Evolutionary conservation across 768 basidiomycete genomes (phyloP).

Genomic region (Lactarius deliciosus): DNA sequence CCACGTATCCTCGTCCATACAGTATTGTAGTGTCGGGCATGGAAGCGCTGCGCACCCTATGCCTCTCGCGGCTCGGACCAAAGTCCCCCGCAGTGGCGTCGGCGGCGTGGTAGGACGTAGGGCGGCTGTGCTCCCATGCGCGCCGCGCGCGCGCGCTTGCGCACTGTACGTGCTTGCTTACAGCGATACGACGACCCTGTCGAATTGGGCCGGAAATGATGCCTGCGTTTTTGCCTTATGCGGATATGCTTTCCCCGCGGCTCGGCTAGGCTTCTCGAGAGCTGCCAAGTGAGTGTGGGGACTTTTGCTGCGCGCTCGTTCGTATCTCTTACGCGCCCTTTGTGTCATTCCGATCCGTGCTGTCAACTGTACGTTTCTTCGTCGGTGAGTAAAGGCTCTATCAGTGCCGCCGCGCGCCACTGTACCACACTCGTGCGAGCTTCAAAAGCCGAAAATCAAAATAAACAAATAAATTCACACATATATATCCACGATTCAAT

Average conservation of each 20-base stretch:
- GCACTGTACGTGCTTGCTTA: neutral
- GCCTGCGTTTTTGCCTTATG: slow-evolving; percentile 2
- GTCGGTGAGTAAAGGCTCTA: neutral
- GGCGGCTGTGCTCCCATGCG: neutral
- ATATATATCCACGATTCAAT: neutral
- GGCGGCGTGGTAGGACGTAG: neutral
- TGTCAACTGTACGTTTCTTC: neutral
- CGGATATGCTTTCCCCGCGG: slow-evolving; percentile 11
- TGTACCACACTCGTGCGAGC: neutral
- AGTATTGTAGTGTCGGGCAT: neutral
- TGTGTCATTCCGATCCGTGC: neutral
- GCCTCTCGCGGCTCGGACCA: neutral
- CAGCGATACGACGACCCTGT: slow-evolving; percentile 3
- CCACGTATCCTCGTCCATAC: neutral
- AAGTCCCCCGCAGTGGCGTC: neutral
- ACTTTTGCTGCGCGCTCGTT: too few species aligned
- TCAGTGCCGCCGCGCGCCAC: neutral
- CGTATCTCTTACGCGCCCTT: slow-evolving; percentile 4
- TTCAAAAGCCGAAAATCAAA: neutral
- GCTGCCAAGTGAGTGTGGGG: neutral
- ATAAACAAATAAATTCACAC: neutral
- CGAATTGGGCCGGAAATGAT: slow-evolving; percentile 5
- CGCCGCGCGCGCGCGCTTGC: neutral
- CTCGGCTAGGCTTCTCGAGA: neutral
- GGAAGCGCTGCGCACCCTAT: neutral